A percentile compares a stretch with the other conserved stretches of the same genome.
Evolutionary conservation across 306 rosid genomes (phyloP).

Genomic region (Inga leiocalycina): DNA sequence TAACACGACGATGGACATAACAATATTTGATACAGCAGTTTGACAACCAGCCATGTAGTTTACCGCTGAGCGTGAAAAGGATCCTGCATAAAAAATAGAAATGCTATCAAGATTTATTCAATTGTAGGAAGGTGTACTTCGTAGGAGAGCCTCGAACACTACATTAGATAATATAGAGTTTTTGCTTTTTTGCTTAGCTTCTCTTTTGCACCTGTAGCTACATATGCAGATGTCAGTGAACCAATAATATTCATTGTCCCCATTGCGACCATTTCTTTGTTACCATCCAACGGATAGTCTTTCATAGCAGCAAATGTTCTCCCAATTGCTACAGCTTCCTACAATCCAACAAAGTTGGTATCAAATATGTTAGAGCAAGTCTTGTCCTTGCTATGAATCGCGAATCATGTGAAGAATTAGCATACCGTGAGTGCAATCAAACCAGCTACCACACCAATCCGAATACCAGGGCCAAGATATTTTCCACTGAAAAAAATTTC

Average conservation of each 20-base stretch:
- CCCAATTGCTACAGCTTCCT: conserved; percentile 94
- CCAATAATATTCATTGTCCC: conserved; percentile 90
- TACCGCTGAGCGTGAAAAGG: conserved; percentile 84
- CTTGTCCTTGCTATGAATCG: neutral
- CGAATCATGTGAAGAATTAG: neutral
- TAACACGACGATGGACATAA: conserved; percentile 65
- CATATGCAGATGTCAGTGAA: conserved; percentile 81
- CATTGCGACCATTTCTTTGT: conserved; percentile 91
- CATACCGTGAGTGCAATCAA: conserved; percentile 80
- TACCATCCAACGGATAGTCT: conserved; percentile 78
- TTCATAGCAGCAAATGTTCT: conserved; percentile 89
- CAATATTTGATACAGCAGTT: conserved; percentile 83
- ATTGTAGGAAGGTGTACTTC: neutral
- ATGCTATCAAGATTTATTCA: neutral
- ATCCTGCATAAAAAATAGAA: conserved; percentile 51
- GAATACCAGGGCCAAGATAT: conserved; percentile 52
- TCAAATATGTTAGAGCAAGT: neutral
- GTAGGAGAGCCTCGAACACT: neutral
- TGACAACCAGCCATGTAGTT: conserved; percentile 85
- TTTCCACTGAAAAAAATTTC: conserved; percentile 68
- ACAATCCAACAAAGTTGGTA: neutral
- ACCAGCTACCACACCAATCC: conserved; percentile 68
- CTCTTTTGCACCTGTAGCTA: conserved; percentile 62
- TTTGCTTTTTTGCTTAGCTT: neutral
- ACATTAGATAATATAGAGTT: neutral